phyloP scores from a whole-genome alignment of 2,329 filamentous ascomycete genomes.

The Colletotrichum salicis region DNA sequence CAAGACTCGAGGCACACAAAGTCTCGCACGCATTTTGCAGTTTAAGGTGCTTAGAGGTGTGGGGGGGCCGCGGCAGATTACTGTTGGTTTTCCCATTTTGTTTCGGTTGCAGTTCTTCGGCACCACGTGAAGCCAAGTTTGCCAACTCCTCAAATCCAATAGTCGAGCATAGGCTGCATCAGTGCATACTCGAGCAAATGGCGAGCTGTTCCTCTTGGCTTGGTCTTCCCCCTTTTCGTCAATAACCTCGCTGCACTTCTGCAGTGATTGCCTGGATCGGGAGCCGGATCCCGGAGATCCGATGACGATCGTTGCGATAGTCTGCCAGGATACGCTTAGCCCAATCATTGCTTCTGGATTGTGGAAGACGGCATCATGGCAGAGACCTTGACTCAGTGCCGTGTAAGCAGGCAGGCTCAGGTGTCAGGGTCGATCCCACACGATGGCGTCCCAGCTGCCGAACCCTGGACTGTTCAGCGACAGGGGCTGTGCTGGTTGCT shows the following conservation, averaged over 20 bases:
- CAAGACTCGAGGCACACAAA: not conserved
- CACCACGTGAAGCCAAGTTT: conserved; percentile 5
- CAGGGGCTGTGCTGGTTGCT: not conserved
- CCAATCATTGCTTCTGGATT: conserved; percentile 1
- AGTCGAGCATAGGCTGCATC: not conserved
- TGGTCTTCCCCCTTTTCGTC: conserved; percentile 1
- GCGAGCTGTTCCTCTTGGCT: not conserved
- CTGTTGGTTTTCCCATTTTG: not conserved
- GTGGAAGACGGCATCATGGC: not conserved
- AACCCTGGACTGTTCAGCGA: not conserved
- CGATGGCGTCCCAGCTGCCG: not conserved
- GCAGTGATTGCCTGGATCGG: not conserved
- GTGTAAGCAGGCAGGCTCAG: too few relatives aligned
- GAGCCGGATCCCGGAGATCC: conserved; percentile 7
- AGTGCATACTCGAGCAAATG: not conserved
- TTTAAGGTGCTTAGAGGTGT: not conserved
- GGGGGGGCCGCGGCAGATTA: not conserved
- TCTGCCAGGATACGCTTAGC: not conserved
- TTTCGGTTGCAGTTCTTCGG: conserved; percentile 11
- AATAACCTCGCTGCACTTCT: not conserved
- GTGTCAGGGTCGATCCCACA: not conserved
- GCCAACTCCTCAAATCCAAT: not conserved
- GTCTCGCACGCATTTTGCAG: not conserved
- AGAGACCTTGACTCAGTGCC: conserved; percentile 2
- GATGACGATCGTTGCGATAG: not conserved